These are phyloP conservation scores for Metschnikowia orientalis DNA, from an alignment of 805 yeast species.

Conservation along the genomic window DNA sequence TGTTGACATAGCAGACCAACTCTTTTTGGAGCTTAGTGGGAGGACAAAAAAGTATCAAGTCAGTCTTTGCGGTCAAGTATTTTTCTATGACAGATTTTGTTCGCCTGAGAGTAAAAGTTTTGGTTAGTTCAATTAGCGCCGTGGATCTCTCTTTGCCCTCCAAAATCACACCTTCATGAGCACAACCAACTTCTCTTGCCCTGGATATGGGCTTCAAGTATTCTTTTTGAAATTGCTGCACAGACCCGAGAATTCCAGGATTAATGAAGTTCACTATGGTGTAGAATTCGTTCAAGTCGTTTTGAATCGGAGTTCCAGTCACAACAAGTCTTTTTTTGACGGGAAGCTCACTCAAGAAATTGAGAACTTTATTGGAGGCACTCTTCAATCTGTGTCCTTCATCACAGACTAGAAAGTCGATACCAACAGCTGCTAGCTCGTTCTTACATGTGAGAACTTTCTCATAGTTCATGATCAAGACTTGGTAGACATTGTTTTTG, in stretches of 20 bases:
- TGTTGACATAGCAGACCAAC: slow-evolving; percentile 49
- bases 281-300: slow-evolving; percentile 79
- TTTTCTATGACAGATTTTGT: slow-evolving; percentile 53
- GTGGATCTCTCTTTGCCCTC: slow-evolving; percentile 59
- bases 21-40: slow-evolving; percentile 62
- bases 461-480: slow-evolving; percentile 85
- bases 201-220: slow-evolving; percentile 67
- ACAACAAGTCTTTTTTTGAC: slow-evolving; percentile 58
- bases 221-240: slow-evolving; percentile 51
- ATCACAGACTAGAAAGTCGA: slow-evolving; percentile 82
- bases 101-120: slow-evolving; percentile 66
- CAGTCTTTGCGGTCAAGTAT: slow-evolving; percentile 71
- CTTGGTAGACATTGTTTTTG: slow-evolving; percentile 70
- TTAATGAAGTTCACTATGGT: slow-evolving; percentile 78
- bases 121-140: slow-evolving; percentile 62
- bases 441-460: slow-evolving; percentile 54
- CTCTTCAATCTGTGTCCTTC: slow-evolving; percentile 92
- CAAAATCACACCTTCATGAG: slow-evolving; percentile 43
- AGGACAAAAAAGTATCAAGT: slow-evolving; percentile 68
- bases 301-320: slow-evolving; percentile 92
- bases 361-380: slow-evolving; percentile 64
- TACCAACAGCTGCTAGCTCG: slow-evolving; percentile 43
- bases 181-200: slow-evolving; percentile 61
- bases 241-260: slow-evolving; percentile 73
- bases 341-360: slow-evolving; percentile 52